Conservation (phyloP, 192 early-diverging fungal genomes). For the Podila minutissima region DNA sequence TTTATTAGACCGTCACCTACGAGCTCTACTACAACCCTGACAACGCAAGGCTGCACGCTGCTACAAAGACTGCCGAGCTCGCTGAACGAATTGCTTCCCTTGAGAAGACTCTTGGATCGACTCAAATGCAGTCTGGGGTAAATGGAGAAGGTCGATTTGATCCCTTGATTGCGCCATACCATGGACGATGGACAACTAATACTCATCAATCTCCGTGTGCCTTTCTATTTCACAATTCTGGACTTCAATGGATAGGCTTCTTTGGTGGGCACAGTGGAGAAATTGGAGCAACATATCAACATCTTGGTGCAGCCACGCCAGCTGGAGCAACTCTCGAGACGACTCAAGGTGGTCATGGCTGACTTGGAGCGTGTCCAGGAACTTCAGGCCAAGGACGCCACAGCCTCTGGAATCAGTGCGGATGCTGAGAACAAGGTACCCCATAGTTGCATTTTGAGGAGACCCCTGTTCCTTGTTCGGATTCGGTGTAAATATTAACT, state of each 20-base stretch:
- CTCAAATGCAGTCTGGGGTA: constrained; percentile 63
- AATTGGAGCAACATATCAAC: constrained; percentile 75
- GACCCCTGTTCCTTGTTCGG: neutral
- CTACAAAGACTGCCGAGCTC: constrained; percentile 67
- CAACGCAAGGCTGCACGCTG: constrained; percentile 60
- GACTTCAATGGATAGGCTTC: constrained; percentile 31
- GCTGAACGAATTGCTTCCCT: constrained; percentile 74
- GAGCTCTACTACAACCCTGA: constrained; percentile 79
- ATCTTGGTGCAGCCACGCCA: constrained; percentile 79
- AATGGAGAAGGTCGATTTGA: constrained; percentile 1
- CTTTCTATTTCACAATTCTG: constrained; percentile 9
- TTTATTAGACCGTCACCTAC: constrained; percentile 67
- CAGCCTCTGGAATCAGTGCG: constrained; percentile 52
- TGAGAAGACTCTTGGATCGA: constrained; percentile 75
- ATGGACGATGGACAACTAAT: too few relatives aligned
- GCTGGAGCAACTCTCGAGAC: constrained; percentile 67
- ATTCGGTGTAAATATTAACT: neutral
- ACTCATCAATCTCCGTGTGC: constrained; percentile 1
- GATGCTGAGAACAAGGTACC: constrained; percentile 56
- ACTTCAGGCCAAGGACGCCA: constrained; percentile 59
- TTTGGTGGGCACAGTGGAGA: constrained; percentile 67
- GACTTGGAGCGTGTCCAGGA: constrained; percentile 79
- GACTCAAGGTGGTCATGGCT: constrained; percentile 68
- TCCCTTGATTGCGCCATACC: neutral
- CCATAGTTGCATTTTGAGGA: neutral